Conservation (phyloP, 129 eudicot genomes). For the Centella asiatica region DNA sequence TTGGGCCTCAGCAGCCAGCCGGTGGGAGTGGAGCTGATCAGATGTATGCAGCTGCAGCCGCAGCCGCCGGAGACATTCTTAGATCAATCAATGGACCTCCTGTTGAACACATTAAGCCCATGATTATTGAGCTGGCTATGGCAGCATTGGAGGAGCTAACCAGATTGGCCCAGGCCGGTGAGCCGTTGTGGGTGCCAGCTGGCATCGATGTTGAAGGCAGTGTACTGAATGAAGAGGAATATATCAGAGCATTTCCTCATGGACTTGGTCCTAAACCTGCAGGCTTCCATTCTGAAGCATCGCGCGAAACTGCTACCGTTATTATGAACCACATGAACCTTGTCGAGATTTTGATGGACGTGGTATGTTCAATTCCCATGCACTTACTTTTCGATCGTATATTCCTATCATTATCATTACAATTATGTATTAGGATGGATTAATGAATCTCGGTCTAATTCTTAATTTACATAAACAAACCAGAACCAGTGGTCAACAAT, state of each 20-base stretch:
- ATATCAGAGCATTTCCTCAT: constrained; percentile 38
- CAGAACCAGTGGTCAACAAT: constrained; percentile 58
- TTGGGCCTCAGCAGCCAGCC: constrained; percentile 34
- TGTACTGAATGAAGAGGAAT: constrained; percentile 39
- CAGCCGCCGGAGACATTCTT: constrained; percentile 32
- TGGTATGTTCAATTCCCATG: constrained; percentile 20
- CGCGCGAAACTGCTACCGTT: constrained; percentile 41
- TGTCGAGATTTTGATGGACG: constrained; percentile 63
- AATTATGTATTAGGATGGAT: neutral
- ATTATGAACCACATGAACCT: constrained; percentile 50
- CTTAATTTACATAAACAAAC: neutral
- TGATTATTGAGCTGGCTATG: constrained; percentile 54
- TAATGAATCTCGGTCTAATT: neutral
- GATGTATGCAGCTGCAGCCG: constrained; percentile 33
- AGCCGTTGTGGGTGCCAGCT: constrained; percentile 47
- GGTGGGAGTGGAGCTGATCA: constrained; percentile 23
- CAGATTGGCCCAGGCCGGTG: constrained; percentile 39
- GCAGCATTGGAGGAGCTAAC: constrained; percentile 61
- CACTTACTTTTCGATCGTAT: neutral
- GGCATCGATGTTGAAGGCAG: constrained; percentile 20
- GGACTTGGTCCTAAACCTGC: constrained; percentile 30
- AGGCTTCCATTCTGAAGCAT: constrained; percentile 44
- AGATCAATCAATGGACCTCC: constrained; percentile 33
- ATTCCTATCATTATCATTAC: neutral
- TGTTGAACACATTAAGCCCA: constrained; percentile 40